Percentiles rank a stretch among this genome's conserved stretches.
Evolutionary conservation across 257 asterid species (phyloP).

Genomic region (Jasminum sambac): DNA sequence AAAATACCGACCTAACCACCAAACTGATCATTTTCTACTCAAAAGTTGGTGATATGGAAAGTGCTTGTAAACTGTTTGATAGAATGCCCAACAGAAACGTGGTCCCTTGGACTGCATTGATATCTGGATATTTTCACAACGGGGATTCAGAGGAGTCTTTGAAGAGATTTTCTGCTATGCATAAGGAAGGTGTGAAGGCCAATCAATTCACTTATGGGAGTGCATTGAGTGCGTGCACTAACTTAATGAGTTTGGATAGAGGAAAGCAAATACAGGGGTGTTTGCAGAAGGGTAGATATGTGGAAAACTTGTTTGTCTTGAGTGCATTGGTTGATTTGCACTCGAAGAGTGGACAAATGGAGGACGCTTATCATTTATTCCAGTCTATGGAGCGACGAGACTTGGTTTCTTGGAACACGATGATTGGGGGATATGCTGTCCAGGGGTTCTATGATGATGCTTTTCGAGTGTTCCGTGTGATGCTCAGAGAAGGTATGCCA

Average conservation of each 20-base stretch:
- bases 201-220: constrained; percentile 67
- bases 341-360: constrained; percentile 54
- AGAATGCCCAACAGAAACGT: constrained; percentile 40
- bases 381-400: constrained; percentile 46
- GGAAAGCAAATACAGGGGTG: constrained; percentile 58
- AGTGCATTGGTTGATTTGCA: constrained; percentile 62
- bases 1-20: constrained; percentile 36
- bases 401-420: constrained; percentile 58
- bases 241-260: constrained; percentile 31
- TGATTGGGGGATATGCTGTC: constrained; percentile 57
- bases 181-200: constrained; percentile 39
- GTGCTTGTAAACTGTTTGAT: constrained; percentile 46
- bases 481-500: constrained; percentile 50
- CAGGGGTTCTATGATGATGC: constrained; percentile 37
- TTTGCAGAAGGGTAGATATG: constrained; percentile 45
- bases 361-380: constrained; percentile 48
- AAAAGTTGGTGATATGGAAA: constrained; percentile 31
- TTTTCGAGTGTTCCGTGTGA: constrained; percentile 31
- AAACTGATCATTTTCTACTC: constrained; percentile 51
- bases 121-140: constrained; percentile 48
- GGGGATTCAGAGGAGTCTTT: constrained; percentile 41
- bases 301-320: constrained; percentile 47
- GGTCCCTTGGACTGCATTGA: constrained; percentile 63
- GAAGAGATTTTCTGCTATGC: constrained; percentile 44
- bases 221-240: constrained; percentile 48